phyloP scores from a whole-genome alignment of 805 yeast species.

The Metschnikowia gelsemii region DNA sequence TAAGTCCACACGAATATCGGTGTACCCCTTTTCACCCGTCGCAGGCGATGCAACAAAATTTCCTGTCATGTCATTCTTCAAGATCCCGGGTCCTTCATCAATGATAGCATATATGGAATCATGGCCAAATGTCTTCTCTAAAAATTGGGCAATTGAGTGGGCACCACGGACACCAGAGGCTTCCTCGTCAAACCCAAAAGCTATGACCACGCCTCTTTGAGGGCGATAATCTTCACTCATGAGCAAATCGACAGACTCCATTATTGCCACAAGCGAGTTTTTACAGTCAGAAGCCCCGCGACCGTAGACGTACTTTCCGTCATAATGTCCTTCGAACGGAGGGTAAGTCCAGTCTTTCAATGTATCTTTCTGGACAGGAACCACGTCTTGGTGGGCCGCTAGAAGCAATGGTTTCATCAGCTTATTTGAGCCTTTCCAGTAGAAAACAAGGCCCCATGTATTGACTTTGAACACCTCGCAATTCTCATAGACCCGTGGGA shows the following conservation, averaged over 20 bases:
- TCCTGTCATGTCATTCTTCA: constrained; percentile 12
- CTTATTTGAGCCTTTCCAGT: constrained; percentile 19
- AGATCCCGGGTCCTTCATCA: constrained; percentile 22
- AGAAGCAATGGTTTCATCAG: constrained; percentile 20
- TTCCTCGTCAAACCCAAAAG: constrained; percentile 23
- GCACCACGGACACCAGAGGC: constrained; percentile 19
- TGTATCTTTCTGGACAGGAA: constrained; percentile 21
- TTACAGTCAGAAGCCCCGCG: constrained; percentile 80
- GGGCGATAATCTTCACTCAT: constrained; percentile 14
- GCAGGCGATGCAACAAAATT: constrained; percentile 17
- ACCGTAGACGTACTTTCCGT: constrained; percentile 57
- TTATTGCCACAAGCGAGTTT: constrained; percentile 59
- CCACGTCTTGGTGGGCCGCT: constrained; percentile 20
- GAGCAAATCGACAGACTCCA: constrained; percentile 42
- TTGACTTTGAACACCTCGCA: constrained; percentile 16
- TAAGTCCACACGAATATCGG: constrained; percentile 31
- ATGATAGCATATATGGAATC: constrained; percentile 20
- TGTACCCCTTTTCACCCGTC: constrained; percentile 21
- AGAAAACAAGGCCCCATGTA: constrained; percentile 18
- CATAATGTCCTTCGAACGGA: constrained; percentile 18
- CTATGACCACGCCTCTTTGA: constrained; percentile 16
- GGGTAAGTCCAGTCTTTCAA: constrained; percentile 17
- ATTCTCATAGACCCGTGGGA: constrained; percentile 12
- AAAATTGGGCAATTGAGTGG: constrained; percentile 8
- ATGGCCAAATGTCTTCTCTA: constrained; percentile 17